Percentiles rank a stretch among this genome's conserved stretches.
Conservation (phyloP, 2,329 filamentous ascomycete species). For the Pseudocercospora vitis region DNA sequence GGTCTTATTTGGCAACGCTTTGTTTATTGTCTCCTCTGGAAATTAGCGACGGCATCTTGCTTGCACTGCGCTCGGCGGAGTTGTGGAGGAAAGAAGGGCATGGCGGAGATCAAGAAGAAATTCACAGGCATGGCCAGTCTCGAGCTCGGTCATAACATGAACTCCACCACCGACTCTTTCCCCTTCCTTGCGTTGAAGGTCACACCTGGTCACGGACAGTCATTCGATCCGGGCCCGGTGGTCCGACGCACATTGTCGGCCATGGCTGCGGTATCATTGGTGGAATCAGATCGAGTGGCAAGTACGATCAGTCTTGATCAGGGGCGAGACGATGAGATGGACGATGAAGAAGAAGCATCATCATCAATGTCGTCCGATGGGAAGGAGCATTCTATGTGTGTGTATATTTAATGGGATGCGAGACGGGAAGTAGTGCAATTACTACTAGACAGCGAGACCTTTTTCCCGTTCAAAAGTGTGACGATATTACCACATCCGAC, state of each 20-base stretch:
- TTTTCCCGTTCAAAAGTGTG: too few relatives aligned
- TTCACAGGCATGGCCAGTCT: not conserved
- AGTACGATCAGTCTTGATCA: slow-evolving; percentile 2
- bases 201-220: not conserved
- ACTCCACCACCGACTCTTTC: not conserved
- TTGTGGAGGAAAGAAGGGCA: not conserved
- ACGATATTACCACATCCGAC: too few relatives aligned
- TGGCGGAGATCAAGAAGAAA: slow-evolving; percentile 1
- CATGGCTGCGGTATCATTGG: too few relatives aligned
- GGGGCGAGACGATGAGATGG: not conserved
- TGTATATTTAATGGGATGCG: slow-evolving; percentile 13
- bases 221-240: too few relatives aligned
- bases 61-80: slow-evolving; percentile 2
- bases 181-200: not conserved
- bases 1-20: slow-evolving; percentile 18
- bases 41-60: slow-evolving; percentile 30
- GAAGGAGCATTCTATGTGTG: slow-evolving; percentile 5
- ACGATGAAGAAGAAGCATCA: too few relatives aligned
- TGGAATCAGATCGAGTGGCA: not conserved
- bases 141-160: not conserved
- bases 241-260: too few relatives aligned
- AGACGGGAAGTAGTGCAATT: not conserved
- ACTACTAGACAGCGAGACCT: too few relatives aligned
- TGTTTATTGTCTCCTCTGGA: slow-evolving; percentile 26
- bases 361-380: not conserved